Evolutionary conservation across 1,284 basidiomycete genomes (phyloP).

Genomic region (Mycosarcoma maydis): DNA sequence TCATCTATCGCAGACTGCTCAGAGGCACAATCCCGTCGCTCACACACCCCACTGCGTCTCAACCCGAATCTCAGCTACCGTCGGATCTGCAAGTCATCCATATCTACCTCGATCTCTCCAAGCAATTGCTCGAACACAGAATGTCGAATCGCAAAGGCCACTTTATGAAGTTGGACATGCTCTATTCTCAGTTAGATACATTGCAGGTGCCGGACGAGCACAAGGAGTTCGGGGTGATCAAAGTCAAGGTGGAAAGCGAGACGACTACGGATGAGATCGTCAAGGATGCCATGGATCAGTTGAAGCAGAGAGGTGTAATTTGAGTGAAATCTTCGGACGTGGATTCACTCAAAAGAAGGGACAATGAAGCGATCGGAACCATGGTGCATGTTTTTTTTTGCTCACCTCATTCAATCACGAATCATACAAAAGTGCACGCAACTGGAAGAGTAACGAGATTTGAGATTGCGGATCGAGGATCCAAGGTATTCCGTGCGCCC

Average conservation of each 20-base stretch:
- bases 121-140: slow-evolving; percentile 75
- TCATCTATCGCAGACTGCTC: slow-evolving; percentile 81
- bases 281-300: neutral
- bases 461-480: too few species aligned
- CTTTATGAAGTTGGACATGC: slow-evolving; percentile 88
- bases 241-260: slow-evolving; percentile 6
- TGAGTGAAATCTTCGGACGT: too few species aligned
- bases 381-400: too few species aligned
- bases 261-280: slow-evolving; percentile 19
- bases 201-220: slow-evolving; percentile 75
- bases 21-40: slow-evolving; percentile 67
- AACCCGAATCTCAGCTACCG: slow-evolving; percentile 26
- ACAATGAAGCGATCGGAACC: too few species aligned
- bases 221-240: slow-evolving; percentile 18
- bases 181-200: slow-evolving; percentile 82
- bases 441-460: too few species aligned
- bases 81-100: slow-evolving; percentile 73
- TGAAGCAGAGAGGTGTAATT: neutral
- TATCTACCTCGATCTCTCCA: slow-evolving; percentile 80
- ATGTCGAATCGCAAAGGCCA: slow-evolving; percentile 80
- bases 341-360: neutral
- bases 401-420: too few species aligned
- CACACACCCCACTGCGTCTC: slow-evolving; percentile 67
- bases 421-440: too few species aligned
- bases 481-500: too few species aligned